Percentiles rank a stretch among this genome's conserved stretches.
phyloP scores from a whole-genome alignment of 179 eudicot genomes.

The Amaranthus tricolor region DNA sequence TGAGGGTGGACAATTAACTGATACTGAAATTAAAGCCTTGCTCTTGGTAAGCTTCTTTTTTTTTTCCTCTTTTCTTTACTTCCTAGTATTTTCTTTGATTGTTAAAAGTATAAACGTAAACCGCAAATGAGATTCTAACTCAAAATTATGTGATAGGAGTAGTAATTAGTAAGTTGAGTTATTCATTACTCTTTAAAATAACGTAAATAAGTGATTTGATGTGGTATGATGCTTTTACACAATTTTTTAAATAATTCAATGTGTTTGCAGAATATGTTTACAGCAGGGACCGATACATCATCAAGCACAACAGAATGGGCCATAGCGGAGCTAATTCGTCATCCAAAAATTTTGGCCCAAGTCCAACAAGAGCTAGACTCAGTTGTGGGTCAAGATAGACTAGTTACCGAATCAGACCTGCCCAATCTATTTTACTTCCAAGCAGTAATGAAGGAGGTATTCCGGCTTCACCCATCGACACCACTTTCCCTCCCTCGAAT shows the following conservation, averaged over 20 bases:
- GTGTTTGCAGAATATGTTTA: conserved; percentile 55
- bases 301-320: conserved; percentile 94
- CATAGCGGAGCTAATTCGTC: conserved; percentile 72
- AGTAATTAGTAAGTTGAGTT: no score
- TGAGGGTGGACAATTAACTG: conserved; percentile 63
- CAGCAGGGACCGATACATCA: conserved; percentile 90
- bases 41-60: conserved; percentile 53
- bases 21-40: conserved; percentile 85
- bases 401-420: conserved; percentile 56
- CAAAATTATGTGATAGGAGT: no score
- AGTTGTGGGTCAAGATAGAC: conserved; percentile 60
- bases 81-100: not conserved
- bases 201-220: no score
- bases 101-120: no score
- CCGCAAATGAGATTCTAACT: no score
- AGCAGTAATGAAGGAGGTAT: conserved; percentile 78
- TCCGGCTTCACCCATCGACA: conserved; percentile 92
- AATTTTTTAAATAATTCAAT: not conserved
- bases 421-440: conserved; percentile 55
- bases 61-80: not conserved
- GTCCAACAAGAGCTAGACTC: conserved; percentile 62
- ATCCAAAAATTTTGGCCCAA: conserved; percentile 55
- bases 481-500: conserved; percentile 84
- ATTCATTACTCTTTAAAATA: no score
- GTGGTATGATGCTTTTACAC: no score